phyloP scores from a whole-genome alignment of 306 rosid species.

The Quercus parvula region DNA sequence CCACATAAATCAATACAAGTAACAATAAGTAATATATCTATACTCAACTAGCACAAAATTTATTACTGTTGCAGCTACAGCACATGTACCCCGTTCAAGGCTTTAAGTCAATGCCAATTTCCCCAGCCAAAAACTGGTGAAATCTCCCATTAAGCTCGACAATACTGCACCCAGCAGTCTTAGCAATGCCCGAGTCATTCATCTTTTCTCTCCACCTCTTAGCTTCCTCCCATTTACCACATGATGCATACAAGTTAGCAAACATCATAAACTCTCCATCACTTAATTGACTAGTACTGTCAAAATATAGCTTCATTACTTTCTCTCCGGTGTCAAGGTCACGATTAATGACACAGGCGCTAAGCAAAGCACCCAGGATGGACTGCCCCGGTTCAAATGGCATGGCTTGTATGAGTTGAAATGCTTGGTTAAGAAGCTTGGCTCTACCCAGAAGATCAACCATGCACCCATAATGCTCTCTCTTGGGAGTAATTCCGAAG shows the following conservation, averaged over 20 bases:
- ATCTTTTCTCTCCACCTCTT: conserved; percentile 32
- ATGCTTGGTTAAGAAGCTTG: conserved; percentile 2
- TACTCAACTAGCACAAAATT: no score
- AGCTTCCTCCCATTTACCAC: conserved; percentile 29
- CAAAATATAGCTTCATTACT: conserved; percentile 7
- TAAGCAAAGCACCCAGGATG: conserved; percentile 29
- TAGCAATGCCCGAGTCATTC: conserved; percentile 27
- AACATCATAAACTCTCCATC: conserved; percentile 38
- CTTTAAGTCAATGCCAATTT: background rate
- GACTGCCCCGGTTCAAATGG: conserved; percentile 24
- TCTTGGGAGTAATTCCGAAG: conserved; percentile 21
- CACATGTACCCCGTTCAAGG: background rate
- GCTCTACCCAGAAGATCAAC: conserved; percentile 33
- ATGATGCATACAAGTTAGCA: conserved; percentile 28
- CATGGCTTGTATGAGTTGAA: conserved; percentile 20
- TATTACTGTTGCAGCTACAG: no score
- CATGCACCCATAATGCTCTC: conserved; percentile 35
- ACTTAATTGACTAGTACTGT: conserved; percentile 5
- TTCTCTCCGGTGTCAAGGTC: conserved; percentile 29
- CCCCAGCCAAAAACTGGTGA: conserved; percentile 34
- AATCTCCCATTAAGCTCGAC: conserved; percentile 19
- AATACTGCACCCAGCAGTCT: conserved; percentile 29
- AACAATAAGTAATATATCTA: no score
- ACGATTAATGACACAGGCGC: conserved; percentile 28
- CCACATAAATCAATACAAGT: no score